Base-by-base conservation (phyloP, 345 rosid species). In the Rhodamnia rubescens region DNA sequence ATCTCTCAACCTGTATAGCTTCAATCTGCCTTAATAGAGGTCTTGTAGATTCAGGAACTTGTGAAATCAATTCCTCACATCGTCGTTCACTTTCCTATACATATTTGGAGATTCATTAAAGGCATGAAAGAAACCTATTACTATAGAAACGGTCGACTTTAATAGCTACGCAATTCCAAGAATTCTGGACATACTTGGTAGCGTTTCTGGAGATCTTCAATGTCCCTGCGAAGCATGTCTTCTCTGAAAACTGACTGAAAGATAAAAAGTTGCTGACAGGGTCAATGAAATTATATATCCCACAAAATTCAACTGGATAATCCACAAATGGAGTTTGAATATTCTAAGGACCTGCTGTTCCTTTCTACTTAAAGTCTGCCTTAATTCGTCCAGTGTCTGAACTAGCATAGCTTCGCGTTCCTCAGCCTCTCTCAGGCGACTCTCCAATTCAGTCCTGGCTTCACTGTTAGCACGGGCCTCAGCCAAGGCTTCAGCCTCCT, bases 31-130 rank as follows among this genome's bases (percentile, higher is more conserved):
- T 92, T 87, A 95, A 86, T 85, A 98, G 97, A 87, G 99, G 99
- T 92, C 99, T 93, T 44, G 99, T 98, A 84, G 99, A 98, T 85
- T 98, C 99, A 82, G 99, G 99, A 85, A 98, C 99, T 91, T 95
- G 99, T 53, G 95, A 93, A 78, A 98, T 90, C 90, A 98, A 94
- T 91, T 98, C 99, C 92, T 98, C 99, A 87, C 99, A 96, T 53
- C 99, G 97, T 4, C 99, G 97, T 88, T 98, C 99, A 93, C 97
- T 96, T 90, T 94, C 98, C 99, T 98, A 86, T 50, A 80, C 27
- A 89, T 78, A 85, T 32, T 32, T 69, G 78, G 47, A 69, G 47
- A 69, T 18, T 55, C 24, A 56, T 84, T 50, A 74, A 86, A 7
- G 20, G 21, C 44, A 86, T 20, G 58, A 47, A 26, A 44, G 50